Evolutionary conservation across 2,329 filamentous ascomycete species (phyloP).

Genomic region (Incumbomyces lentus): DNA sequence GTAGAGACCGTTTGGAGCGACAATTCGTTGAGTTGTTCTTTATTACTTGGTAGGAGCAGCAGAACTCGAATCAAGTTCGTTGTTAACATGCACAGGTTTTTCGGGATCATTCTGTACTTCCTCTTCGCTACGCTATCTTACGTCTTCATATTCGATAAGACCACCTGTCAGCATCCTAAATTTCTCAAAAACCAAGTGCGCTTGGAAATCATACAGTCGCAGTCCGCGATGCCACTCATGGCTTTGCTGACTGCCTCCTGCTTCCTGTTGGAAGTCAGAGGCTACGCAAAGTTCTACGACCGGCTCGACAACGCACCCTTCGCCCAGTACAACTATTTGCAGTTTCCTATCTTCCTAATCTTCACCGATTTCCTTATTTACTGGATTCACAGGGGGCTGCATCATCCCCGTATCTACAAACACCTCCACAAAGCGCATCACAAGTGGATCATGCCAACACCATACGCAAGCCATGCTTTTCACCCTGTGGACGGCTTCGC

Average conservation of each 20-base stretch:
- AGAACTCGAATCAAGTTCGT: neutral
- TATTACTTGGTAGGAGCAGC: slow-evolving; percentile 64
- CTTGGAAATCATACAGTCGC: slow-evolving; percentile 74
- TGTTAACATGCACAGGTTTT: slow-evolving; percentile 52
- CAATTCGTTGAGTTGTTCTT: slow-evolving; percentile 68
- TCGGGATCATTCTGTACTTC: slow-evolving; percentile 77
- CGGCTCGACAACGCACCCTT: slow-evolving; percentile 64
- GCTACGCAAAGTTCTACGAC: slow-evolving; percentile 82
- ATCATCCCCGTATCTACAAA: slow-evolving; percentile 76
- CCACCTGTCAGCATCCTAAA: slow-evolving; percentile 77
- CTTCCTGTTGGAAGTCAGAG: slow-evolving; percentile 74
- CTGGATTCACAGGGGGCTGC: slow-evolving; percentile 78
- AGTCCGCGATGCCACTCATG: slow-evolving; percentile 69
- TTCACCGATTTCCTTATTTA: slow-evolving; percentile 90
- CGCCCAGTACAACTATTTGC: slow-evolving; percentile 63
- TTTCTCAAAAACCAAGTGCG: slow-evolving; percentile 89
- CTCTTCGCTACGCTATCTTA: slow-evolving; percentile 74
- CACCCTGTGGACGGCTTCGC: slow-evolving; percentile 85
- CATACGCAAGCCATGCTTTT: slow-evolving; percentile 86
- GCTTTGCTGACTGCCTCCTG: slow-evolving; percentile 68
- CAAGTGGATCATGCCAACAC: slow-evolving; percentile 99
- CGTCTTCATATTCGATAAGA: slow-evolving; percentile 82
- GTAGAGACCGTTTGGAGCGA: slow-evolving; percentile 65
- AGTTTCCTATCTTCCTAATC: slow-evolving; percentile 78
- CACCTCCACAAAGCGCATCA: slow-evolving; percentile 91